phyloP scores from a whole-genome alignment of 1,284 basidiomycete genomes.

The Chondrostereum purpureum region DNA sequence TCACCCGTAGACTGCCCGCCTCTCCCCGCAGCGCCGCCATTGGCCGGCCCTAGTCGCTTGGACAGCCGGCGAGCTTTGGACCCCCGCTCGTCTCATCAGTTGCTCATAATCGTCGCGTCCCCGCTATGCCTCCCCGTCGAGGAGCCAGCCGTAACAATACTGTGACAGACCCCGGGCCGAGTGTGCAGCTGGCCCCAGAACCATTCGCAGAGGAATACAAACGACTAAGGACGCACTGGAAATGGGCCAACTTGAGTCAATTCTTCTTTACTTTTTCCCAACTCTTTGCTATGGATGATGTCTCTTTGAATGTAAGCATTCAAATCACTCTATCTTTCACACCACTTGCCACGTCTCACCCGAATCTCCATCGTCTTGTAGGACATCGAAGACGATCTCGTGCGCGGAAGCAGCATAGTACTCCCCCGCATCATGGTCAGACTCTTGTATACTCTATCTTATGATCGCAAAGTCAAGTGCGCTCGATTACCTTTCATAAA shows the following conservation, averaged over 20 bases:
- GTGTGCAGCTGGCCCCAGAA: constrained; percentile 18
- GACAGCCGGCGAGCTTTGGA: too few species aligned
- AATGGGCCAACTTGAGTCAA: constrained; percentile 79
- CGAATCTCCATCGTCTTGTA: constrained; percentile 23
- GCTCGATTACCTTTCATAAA: constrained; percentile 24
- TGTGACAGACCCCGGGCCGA: constrained; percentile 14
- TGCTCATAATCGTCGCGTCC: too few species aligned
- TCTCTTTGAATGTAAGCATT: constrained; percentile 52
- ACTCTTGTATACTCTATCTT: constrained; percentile 65
- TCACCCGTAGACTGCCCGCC: too few species aligned
- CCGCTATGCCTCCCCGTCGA: constrained; percentile 22
- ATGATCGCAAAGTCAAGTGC: constrained; percentile 74
- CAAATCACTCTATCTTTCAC: constrained; percentile 13
- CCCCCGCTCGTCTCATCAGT: too few species aligned
- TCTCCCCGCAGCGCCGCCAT: too few species aligned
- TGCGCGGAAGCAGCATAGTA: constrained; percentile 49
- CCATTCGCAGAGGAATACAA: constrained; percentile 33
- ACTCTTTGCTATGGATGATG: constrained; percentile 59
- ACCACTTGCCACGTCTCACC: constrained; percentile 7
- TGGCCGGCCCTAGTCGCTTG: too few species aligned
- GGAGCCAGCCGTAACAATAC: constrained; percentile 17
- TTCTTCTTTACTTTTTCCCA: constrained; percentile 73
- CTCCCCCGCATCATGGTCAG: constrained; percentile 69
- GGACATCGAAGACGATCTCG: constrained; percentile 75
- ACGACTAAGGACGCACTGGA: constrained; percentile 62